Base-by-base conservation (phyloP, 1,284 basidiomycete genomes). In the Pascua sp. region DNA sequence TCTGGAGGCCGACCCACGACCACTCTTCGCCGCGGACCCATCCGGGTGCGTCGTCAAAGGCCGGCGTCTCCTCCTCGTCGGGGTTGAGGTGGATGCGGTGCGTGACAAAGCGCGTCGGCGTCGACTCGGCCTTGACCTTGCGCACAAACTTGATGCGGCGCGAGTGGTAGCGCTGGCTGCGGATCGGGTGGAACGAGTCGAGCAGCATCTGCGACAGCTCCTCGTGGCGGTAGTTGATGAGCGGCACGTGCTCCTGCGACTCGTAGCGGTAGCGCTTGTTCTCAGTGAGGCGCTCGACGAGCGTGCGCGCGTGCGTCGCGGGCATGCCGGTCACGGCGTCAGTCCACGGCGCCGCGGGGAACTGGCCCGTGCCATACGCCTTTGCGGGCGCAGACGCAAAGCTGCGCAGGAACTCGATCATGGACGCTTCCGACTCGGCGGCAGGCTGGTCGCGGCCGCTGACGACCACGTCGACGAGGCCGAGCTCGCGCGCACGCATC, bases 181-280 rank as follows among this genome's bases (percentile, higher is more conserved):
- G 67, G 53, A 64, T 47, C 5, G 75, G 76, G 59, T 81, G 78
- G 67, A 77, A 79, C 42, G 72, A 75, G 68, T 81, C 79, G 15
- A 79, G 66, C 36, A 76, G 67, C 80, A 80, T 81, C 62, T 78
- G 73, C n/a, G 72, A 74, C 12, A 80, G 68, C 63, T 80, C 79
- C 59, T 75, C 71, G 60, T 68, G 68, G 18, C 79, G 69, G 64
- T 74, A 79, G 18, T 71, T 63, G 11, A 71, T 59, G 7, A 78
- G 61, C 7, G 70, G 53, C 53, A 68, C 56, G 66, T 60, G 55
- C 57, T 57, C 24, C n/a, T 36, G 15, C 60, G 42, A 61, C 42
- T 66, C 63, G 60, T 68, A 71, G 54, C 55, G 69, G 51, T 53
- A 61, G 59, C 60, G 63, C 65, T 68, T 70, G 64, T 72, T 76